phyloP scores from a whole-genome alignment of 352 stramenopile species.

The Pythium aristosporum region DNA sequence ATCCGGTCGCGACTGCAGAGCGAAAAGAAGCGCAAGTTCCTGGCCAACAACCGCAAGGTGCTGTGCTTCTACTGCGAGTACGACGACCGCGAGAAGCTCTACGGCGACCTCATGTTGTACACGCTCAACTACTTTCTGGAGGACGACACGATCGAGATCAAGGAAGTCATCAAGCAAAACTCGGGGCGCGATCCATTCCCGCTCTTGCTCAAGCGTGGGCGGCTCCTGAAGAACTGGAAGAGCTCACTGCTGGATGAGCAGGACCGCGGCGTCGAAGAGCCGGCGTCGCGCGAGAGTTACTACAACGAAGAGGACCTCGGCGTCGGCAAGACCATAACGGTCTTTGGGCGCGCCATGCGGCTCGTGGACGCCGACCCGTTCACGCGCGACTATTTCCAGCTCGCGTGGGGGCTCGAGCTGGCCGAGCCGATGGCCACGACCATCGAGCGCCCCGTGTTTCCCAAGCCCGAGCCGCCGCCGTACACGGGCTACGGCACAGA shows the following conservation, averaged over 20 bases:
- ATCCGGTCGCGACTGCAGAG: constrained; percentile 60
- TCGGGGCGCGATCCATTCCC: constrained; percentile 81
- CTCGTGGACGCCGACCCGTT: constrained; percentile 79
- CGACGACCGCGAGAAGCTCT: constrained; percentile 77
- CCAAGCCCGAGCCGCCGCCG: constrained; percentile 52
- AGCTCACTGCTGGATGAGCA: constrained; percentile 67
- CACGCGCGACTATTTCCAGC: constrained; percentile 72
- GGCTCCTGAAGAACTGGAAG: constrained; percentile 70
- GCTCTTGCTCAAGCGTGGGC: constrained; percentile 61
- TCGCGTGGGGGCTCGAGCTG: constrained; percentile 61
- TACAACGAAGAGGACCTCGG: constrained; percentile 72
- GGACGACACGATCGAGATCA: constrained; percentile 90
- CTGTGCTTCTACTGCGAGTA: constrained; percentile 86
- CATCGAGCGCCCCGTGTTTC: constrained; percentile 46
- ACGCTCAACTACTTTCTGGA: constrained; percentile 86
- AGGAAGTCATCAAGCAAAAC: constrained; percentile 77
- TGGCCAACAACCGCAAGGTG: constrained; percentile 85
- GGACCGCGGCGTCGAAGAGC: constrained; percentile 74
- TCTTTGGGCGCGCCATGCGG: constrained; percentile 64
- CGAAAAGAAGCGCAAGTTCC: constrained; percentile 84
- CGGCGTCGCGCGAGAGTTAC: constrained; percentile 56
- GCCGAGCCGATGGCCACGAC: constrained; percentile 40
- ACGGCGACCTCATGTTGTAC: constrained; percentile 80
- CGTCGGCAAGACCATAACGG: constrained; percentile 63
- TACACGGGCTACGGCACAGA: constrained; percentile 81